Base-by-base conservation (phyloP, 2,329 filamentous ascomycete species). In the Gremmenia infestans region DNA sequence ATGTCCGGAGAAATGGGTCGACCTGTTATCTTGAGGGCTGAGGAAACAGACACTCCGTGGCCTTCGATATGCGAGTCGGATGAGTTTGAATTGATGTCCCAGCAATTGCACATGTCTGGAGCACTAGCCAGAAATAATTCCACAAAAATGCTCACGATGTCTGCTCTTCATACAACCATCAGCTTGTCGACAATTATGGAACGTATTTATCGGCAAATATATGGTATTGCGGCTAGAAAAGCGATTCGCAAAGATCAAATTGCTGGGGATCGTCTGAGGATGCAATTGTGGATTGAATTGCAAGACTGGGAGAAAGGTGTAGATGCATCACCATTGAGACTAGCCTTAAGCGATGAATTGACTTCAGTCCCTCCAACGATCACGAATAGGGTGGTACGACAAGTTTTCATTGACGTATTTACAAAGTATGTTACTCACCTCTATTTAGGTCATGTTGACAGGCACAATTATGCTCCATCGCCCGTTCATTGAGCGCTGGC, bases 31-130 rank as follows among this genome's bases (percentile, higher is more conserved):
- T 43, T 69, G 6, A 50, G 66, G 40, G 49, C 54, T 0, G 66
- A 69, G 47, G 66, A 69, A 43, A 54, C 62, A 12, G 66, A 69
- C 50, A 60, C 61, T 22, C 63, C 64, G 8, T 66, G 62, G 52
- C 67, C 67, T 5, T 68, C 65, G 1, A 57, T 59, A 12, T 60
- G 60, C 1, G 66, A 69, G 45, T 63, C 67, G 8, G 67, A 69
- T 40, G 67, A 69, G 37, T 69, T 67, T 50, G 67, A 69, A 46
- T 54, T 69, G 15, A 65, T 68, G 61, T 60, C 65, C 11, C 42
- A 55, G 2, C 53, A 60, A 19, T 23, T 50, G 25, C 48, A 58
- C 37, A 42, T 43, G 3, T 40, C 28, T 4, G 22, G 59, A 9
- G 53, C 55, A 1, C 53, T 53, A 5, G 36, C 54, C 28, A 54